These are phyloP conservation scores for Stephanodiscus triporus DNA, from an alignment of 108 stramenopile genomes.

Conservation along the genomic window DNA sequence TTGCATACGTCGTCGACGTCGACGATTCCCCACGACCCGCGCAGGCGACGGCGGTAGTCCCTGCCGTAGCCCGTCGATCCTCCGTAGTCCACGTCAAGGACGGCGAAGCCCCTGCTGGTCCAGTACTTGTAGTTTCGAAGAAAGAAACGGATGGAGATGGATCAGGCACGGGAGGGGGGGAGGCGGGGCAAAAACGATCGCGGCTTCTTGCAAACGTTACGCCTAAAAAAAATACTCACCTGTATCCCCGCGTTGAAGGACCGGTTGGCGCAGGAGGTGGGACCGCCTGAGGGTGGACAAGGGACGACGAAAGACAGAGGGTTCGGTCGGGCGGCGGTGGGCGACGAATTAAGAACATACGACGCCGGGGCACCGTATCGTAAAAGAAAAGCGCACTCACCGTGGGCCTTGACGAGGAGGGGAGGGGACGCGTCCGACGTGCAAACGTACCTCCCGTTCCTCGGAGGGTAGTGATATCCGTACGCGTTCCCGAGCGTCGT, in stretches of 20 bases:
- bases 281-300: constrained; percentile 48
- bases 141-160: neutral
- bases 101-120: constrained; percentile 83
- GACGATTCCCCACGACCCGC: constrained; percentile 73
- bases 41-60: constrained; percentile 70
- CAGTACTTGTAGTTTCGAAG: constrained; percentile 56
- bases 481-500: constrained; percentile 60
- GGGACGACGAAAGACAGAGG: neutral
- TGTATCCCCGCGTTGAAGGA: constrained; percentile 76
- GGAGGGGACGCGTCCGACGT: constrained; percentile 59
- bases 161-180: no score
- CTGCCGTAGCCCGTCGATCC: constrained; percentile 82
- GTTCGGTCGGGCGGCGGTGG: no score
- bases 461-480: constrained; percentile 77
- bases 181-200: no score
- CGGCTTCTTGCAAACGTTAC: no score
- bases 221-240: no score
- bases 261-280: constrained; percentile 70
- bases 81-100: constrained; percentile 87
- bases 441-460: constrained; percentile 50
- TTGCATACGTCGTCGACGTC: constrained; percentile 83
- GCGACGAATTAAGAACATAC: no score
- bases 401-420: constrained; percentile 83
- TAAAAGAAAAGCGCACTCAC: constrained; percentile 8
- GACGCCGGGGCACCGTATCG: no score